Conservation (phyloP, 306 rosid genomes). For the Lathyrus aphaca region DNA sequence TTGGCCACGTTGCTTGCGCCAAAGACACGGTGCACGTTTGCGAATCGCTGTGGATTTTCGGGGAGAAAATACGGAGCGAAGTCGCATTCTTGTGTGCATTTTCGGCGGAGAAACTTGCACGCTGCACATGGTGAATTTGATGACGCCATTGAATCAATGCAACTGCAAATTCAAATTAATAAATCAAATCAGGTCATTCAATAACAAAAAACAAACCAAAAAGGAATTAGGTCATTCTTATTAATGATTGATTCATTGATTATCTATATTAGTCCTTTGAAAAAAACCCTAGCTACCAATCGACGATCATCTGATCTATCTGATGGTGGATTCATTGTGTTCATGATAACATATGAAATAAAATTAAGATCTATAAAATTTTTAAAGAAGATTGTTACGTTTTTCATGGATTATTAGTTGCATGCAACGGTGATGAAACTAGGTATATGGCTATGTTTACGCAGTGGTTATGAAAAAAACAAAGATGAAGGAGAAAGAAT, state of each 20-base stretch:
- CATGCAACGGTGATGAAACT: neutral
- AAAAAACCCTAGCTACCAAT: too few relatives aligned
- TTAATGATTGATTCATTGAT: neutral
- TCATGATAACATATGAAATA: neutral
- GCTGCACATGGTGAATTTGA: conserved; percentile 79
- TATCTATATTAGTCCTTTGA: neutral
- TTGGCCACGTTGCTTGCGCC: conserved; percentile 82
- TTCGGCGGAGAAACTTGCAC: conserved; percentile 65
- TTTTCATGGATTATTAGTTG: neutral
- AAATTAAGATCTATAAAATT: neutral
- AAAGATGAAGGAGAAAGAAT: neutral
- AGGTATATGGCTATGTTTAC: neutral
- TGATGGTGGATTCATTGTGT: neutral
- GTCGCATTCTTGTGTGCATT: conserved; percentile 80
- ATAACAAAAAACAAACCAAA: neutral
- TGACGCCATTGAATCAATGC: conserved; percentile 34
- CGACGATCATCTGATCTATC: too few relatives aligned
- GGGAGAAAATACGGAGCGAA: conserved; percentile 86
- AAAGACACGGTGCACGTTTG: conserved; percentile 67
- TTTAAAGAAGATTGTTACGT: neutral
- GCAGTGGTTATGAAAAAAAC: neutral
- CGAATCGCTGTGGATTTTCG: conserved; percentile 67
- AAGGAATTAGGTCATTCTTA: neutral
- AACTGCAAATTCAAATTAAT: conserved; percentile 2
- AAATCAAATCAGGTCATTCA: neutral